Conservation (phyloP, 768 basidiomycete species). For the Cystofilobasidium macerans region DNA sequence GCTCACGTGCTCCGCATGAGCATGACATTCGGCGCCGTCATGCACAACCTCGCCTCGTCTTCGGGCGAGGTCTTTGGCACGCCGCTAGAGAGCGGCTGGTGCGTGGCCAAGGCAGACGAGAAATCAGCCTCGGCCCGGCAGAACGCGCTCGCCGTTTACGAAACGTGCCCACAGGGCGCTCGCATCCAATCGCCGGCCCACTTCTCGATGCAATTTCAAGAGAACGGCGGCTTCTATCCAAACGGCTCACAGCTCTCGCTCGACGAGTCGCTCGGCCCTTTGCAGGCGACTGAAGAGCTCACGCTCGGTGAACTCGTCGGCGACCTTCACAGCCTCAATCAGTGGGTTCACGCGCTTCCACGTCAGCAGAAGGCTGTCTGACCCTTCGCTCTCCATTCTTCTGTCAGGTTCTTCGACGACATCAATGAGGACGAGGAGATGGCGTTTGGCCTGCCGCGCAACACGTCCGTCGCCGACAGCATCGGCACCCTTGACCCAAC, state of each 20-base stretch:
- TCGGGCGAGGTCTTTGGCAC: constrained; percentile 67
- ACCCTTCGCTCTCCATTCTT: not conserved
- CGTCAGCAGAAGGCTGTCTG: not conserved
- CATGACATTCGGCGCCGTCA: constrained; percentile 49
- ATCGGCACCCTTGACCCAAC: not conserved
- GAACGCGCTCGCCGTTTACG: constrained; percentile 75
- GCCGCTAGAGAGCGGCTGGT: constrained; percentile 77
- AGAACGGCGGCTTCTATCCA: constrained; percentile 32
- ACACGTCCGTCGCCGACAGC: not conserved
- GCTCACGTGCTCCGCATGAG: constrained; percentile 87
- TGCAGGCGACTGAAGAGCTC: constrained; percentile 6
- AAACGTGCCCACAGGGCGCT: constrained; percentile 63
- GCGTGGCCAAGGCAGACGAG: constrained; percentile 56
- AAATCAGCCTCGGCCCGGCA: constrained; percentile 55
- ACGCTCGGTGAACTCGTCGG: constrained; percentile 25
- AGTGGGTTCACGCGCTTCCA: constrained; percentile 9
- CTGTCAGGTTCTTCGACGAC: constrained; percentile 21
- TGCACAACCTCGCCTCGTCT: constrained; percentile 42
- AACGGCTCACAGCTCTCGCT: constrained; percentile 20
- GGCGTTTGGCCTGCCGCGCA: constrained; percentile 1
- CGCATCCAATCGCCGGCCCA: constrained; percentile 55
- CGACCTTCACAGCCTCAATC: constrained; percentile 24
- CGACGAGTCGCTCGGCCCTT: constrained; percentile 7
- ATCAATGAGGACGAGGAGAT: constrained; percentile 20
- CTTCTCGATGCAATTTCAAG: constrained; percentile 35